Percentiles rank a stretch among this genome's conserved stretches.
Evolutionary conservation across 2,329 filamentous ascomycete species (phyloP).

Genomic region (Fusarium chaquense): DNA sequence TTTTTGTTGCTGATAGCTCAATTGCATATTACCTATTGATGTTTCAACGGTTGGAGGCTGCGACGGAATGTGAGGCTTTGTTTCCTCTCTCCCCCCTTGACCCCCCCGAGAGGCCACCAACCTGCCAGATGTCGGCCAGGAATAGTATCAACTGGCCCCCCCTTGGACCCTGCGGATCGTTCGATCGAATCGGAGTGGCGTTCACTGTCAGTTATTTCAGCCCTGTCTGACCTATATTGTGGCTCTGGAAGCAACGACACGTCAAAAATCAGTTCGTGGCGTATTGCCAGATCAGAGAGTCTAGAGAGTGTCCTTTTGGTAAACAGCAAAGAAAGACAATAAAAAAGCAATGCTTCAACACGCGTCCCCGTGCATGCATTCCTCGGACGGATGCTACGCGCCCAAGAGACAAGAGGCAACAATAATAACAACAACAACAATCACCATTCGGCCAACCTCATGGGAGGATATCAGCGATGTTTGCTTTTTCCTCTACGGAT

Average conservation of each 20-base stretch:
- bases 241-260: slow-evolving; percentile 18
- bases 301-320: neutral
- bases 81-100: slow-evolving; percentile 6
- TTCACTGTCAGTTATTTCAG: slow-evolving; percentile 13
- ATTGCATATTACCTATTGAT: neutral
- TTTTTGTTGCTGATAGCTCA: neutral
- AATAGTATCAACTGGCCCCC: slow-evolving; percentile 15
- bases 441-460: slow-evolving; percentile 9
- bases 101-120: neutral
- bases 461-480: neutral
- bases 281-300: slow-evolving; percentile 4
- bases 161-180: slow-evolving; percentile 26
- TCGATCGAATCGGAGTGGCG: slow-evolving; percentile 27
- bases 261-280: slow-evolving; percentile 32
- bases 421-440: neutral
- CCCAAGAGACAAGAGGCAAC: slow-evolving; percentile 24
- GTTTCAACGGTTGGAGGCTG: slow-evolving; percentile 6
- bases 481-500: slow-evolving; percentile 7
- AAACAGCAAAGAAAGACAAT: neutral
- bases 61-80: neutral
- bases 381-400: neutral
- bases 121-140: neutral
- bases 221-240: slow-evolving; percentile 23
- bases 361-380: slow-evolving; percentile 5
- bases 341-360: neutral